These are phyloP conservation scores for Lotmaria passim DNA, from an alignment of 208 protist species.

Conservation along the genomic window DNA sequence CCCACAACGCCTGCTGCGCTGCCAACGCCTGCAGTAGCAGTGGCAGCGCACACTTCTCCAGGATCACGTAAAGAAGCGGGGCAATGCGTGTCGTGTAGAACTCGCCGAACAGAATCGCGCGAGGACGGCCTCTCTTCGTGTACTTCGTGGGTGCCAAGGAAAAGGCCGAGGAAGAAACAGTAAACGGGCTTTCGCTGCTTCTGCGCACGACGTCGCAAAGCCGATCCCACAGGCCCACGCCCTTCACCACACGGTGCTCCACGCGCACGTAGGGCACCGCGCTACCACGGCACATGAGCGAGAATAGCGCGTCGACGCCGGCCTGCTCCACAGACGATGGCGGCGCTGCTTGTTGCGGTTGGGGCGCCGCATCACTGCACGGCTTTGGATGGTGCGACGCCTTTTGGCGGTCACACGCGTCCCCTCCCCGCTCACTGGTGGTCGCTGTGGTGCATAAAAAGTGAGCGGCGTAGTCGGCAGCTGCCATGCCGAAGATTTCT, in stretches of 20 bases:
- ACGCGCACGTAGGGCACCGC: constrained; percentile 2
- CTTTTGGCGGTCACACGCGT: too few species aligned
- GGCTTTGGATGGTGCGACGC: too few species aligned
- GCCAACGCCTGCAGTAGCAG: constrained; percentile 2
- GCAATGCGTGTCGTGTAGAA: not conserved
- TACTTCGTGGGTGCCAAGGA: not conserved
- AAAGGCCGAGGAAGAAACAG: not conserved
- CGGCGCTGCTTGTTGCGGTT: not conserved
- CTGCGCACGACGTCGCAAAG: constrained; percentile 18
- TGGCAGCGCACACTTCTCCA: constrained; percentile 15
- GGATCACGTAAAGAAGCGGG: not conserved
- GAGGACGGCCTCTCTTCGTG: not conserved
- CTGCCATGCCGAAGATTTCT: constrained; percentile 39
- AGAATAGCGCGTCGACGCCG: not conserved
- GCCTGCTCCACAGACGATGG: not conserved
- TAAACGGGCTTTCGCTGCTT: not conserved
- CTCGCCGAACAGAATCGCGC: not conserved
- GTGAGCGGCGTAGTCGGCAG: constrained; percentile 20
- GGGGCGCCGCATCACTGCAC: not conserved
- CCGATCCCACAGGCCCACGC: constrained; percentile 14
- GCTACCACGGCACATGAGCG: not conserved
- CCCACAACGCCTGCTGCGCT: constrained; percentile 18
- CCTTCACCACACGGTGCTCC: constrained; percentile 9
- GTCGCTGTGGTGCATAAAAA: constrained; percentile 12
- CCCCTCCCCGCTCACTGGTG: not conserved